Conservation (phyloP, 192 early-diverging fungal genomes). For the Chytriomyces sp. region DNA sequence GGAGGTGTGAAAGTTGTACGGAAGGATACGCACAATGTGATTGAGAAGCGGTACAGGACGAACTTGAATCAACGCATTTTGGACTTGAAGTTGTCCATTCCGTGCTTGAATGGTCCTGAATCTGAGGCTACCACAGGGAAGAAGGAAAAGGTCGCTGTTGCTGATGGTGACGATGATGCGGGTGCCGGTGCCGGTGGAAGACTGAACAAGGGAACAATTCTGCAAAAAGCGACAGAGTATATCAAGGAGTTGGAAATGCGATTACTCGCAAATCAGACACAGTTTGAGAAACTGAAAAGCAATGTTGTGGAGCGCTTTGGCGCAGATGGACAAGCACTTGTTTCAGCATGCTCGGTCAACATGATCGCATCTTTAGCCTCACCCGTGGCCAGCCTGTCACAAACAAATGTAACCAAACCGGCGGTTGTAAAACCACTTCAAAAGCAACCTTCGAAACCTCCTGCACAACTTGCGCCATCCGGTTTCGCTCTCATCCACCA, state of each 20-base stretch:
- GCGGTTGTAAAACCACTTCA: background rate
- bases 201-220: constrained; percentile 92
- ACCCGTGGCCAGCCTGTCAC: background rate
- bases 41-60: constrained; percentile 92
- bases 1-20: constrained; percentile 44
- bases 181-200: constrained; percentile 48
- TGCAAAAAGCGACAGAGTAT: constrained; percentile 92
- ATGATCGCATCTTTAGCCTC: background rate
- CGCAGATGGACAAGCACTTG: background rate
- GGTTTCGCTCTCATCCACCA: constrained; percentile 30
- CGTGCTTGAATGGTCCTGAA: constrained; percentile 70
- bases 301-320: constrained; percentile 7
- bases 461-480: background rate
- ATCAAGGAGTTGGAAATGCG: constrained; percentile 58
- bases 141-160: constrained; percentile 43
- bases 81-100: constrained; percentile 84
- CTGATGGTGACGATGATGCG: constrained; percentile 60
- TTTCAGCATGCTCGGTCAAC: constrained; percentile 2
- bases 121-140: constrained; percentile 52
- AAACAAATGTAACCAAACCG: too few relatives aligned
- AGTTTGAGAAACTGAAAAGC: background rate
- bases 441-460: background rate
- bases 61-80: constrained; percentile 96
- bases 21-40: constrained; percentile 94
- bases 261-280: background rate